phyloP scores from a whole-genome alignment of 305 asterid species.

The Withania somnifera region DNA sequence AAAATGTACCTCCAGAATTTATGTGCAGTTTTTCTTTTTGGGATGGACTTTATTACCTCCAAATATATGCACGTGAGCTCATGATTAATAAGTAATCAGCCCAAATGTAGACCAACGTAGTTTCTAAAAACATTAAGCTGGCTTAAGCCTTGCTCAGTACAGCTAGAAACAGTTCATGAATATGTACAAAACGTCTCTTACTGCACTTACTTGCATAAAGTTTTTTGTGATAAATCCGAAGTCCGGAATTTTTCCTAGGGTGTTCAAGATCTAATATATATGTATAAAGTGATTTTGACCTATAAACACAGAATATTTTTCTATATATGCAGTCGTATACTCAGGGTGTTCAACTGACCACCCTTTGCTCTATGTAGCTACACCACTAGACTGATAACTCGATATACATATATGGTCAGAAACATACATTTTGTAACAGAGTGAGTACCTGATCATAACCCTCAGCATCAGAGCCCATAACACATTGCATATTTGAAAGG shows the following conservation, averaged over 20 bases:
- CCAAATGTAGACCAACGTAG: not conserved
- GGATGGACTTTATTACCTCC: not conserved
- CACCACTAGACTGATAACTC: too few species aligned
- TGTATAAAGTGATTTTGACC: too few species aligned
- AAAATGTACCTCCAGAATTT: not conserved
- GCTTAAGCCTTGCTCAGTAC: not conserved
- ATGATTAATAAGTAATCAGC: not conserved
- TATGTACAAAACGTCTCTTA: not conserved
- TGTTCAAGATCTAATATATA: too few species aligned
- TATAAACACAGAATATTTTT: too few species aligned
- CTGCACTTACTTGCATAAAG: not conserved
- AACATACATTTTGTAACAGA: not conserved
- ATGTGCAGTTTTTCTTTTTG: not conserved
- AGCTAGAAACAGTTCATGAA: not conserved
- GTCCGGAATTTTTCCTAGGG: too few species aligned
- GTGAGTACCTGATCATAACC: conserved; percentile 81
- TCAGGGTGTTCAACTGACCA: too few species aligned
- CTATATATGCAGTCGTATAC: too few species aligned
- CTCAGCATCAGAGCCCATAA: conserved; percentile 64
- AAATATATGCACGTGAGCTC: not conserved
- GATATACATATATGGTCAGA: too few species aligned
- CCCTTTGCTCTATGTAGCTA: too few species aligned
- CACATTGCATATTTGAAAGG: conserved; percentile 95
- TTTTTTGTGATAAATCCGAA: too few species aligned
- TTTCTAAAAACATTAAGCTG: not conserved